A percentile compares a stretch with the other conserved stretches of the same genome.
phyloP scores from a whole-genome alignment of 495 filamentous ascomycete genomes.

The Chaetomium tenue region DNA sequence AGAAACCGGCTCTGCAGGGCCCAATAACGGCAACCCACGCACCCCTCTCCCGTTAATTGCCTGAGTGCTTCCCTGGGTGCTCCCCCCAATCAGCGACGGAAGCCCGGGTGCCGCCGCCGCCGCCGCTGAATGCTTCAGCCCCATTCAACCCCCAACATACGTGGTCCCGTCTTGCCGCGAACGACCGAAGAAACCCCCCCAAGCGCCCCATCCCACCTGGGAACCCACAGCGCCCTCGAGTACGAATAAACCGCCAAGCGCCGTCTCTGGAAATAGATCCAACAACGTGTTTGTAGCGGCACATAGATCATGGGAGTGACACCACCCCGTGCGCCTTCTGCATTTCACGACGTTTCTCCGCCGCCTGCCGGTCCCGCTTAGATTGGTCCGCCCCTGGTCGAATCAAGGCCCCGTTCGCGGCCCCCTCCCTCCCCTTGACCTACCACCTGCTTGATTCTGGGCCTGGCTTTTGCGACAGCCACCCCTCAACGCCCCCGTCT shows the following conservation, averaged over 20 bases:
- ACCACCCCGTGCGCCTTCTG: slow-evolving; percentile 12
- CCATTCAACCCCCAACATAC: slow-evolving; percentile 24
- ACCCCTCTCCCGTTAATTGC: slow-evolving; percentile 29
- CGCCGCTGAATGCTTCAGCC: slow-evolving; percentile 29
- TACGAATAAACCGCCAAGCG: slow-evolving; percentile 18
- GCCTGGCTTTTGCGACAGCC: slow-evolving; percentile 12
- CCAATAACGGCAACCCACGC: slow-evolving; percentile 37
- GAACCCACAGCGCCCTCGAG: background rate
- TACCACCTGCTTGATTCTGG: slow-evolving; percentile 6
- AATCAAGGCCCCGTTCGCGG: slow-evolving; percentile 2
- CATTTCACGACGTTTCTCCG: slow-evolving; percentile 1
- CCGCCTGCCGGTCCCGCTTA: slow-evolving; percentile 11
- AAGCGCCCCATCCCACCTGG: slow-evolving; percentile 16
- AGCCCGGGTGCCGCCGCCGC: slow-evolving; percentile 16
- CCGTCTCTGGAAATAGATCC: slow-evolving; percentile 31
- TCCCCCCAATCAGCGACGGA: slow-evolving; percentile 35
- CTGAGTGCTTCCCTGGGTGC: too few species aligned
- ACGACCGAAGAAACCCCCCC: slow-evolving; percentile 3
- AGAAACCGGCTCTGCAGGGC: slow-evolving; percentile 17
- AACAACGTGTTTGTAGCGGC: slow-evolving; percentile 25
- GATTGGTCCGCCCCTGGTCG: slow-evolving; percentile 1
- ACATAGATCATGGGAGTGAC: slow-evolving; percentile 25
- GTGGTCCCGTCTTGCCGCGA: slow-evolving; percentile 23
- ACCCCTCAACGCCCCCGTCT: slow-evolving; percentile 1
- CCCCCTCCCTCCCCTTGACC: background rate